Base-by-base conservation (phyloP, 345 rosid genomes). In the Cochlearia excelsa region DNA sequence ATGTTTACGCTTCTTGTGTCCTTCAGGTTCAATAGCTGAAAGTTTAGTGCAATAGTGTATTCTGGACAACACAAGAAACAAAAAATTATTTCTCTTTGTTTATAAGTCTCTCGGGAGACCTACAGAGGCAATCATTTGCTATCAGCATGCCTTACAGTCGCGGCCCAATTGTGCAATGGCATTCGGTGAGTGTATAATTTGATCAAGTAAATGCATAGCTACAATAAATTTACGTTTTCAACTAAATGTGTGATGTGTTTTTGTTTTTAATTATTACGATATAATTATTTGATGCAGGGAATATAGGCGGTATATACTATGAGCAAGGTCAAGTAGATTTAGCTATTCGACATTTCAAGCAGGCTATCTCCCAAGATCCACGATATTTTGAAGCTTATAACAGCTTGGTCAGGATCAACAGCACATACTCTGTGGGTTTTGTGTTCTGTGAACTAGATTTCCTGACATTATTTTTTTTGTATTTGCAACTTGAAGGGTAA, bases 311-410 rank as follows among this genome's bases (percentile, higher is more conserved):
- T 73, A 77, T 82, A 8, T 79, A 85, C 70, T 84, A 94, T 75
- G 97, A 94, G 69, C 84, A 79, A 79, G 90, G 93, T 58, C 95
- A 90, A 67, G 68, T 84, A 58, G 99, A 90, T 59, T 41, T 85
- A 83, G 93, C 99, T 49, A 87, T 94, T 65, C 76, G 79, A 43
- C 84, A 90, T 70, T 90, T 90, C 68, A 87, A 82, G 78, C 91
- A 78, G 80, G 99, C 99, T 38, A 74, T 94, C 73, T 46, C 82
- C 46, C 80, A 78, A 49, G 99, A 94, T 80, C 76, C 86, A 26
- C 77, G 93, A 73, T 90, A 81, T 78, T 66, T 90, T 77, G 99
- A 94, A 85, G 99, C 96, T 30, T 94, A 90, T 63, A 94, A 90
- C 68, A 90, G 90, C 81, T 76, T 94, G 96, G 99, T 94, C 73